Evolutionary conservation across 257 asterid genomes (phyloP), one percentile per base, ranked within the genome.

Genomic region (Avicennia marina): DNA sequence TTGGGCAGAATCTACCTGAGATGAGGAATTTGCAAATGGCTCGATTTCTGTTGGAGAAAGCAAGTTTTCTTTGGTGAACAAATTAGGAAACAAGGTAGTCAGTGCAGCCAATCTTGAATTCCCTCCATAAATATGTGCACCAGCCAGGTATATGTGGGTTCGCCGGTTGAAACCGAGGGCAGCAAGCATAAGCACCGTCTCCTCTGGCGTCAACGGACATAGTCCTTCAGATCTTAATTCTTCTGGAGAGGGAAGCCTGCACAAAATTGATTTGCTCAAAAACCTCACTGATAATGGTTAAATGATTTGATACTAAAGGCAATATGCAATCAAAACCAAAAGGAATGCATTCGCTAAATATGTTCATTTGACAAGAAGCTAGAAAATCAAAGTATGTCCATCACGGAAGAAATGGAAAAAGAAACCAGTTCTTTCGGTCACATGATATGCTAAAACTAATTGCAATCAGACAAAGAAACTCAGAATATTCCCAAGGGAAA

Each of bases 151-250:
- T 62, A 93, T 74, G 69, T 72, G 97, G 46, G 97, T 84, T 64
- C n/a, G 71, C 39, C 97, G 81, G 51, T 82, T 84, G 77, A 89
- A 93, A 72, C 99, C 96, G 11, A 93, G 95, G 69, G 83, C 95
- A 26, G 96, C 96, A 64, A 93, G 96, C 95, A 89, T 82, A 60
- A 93, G 96, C 26, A 74, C 96, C 1, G 99, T 93, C 69, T 93
- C 99, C 81, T 93, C 99, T 6, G 99, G 99, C 99, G 82, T 93
- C 79, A 93, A 68, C 15, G 99, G 99, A 33, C 99, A 93, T 55
- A 93, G 72, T 43, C 97, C n/a, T n/a, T n/a, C n/a, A n/a, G n/a
- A n/a, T n/a, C n/a, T 80, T 17, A 89, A 75, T 42, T 62, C 79
- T 56, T 62, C 60, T 15, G 96, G 78, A 20, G 96, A 80, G 11